Evolutionary conservation across 208 protist species (phyloP), one percentile per base, ranked within the genome.

Genomic region (Trypanosoma caninum): DNA sequence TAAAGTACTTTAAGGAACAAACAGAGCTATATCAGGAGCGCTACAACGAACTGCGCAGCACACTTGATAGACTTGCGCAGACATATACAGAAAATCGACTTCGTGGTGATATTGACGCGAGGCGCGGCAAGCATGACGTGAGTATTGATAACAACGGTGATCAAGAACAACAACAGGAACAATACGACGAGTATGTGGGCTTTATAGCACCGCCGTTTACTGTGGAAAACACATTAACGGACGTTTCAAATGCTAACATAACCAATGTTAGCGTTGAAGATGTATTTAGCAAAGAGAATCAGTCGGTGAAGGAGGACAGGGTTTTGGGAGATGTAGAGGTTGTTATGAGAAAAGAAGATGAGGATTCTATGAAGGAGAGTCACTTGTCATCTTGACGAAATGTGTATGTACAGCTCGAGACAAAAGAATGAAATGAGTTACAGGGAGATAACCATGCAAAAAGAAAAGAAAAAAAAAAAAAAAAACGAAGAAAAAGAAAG

Each of bases 1-100:
- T 92, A 3, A 66, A 59, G n/a, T 85, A 89, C 50, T 94, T 89
- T 57, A 69, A 95, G 16, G 75, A 90, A 45, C 89, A 97, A 53
- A 83, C 82, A 16, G 84, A 94, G 25, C 54, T 79, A 38, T 91
- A 90, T 59, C 76, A 80, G 53, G 71, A 65, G 1, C 68, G 82
- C 3, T 77, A 90, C 60, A 81, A 89, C 34, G 80, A 91, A 41
- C 76, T 94, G 48, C 65, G 74, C 14, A 64, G 68, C 10, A 74
- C 76, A n/a, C 72, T 91, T 7, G 66, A 69, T 7, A 71, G 76
- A 37, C 72, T 91, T 63, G 73, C 76, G 4, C 76, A 74, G 42
- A 61, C 42, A 30, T 92, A 89, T 56, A 53, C 64, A 1, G 55
- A 60, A 25, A 55, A 10, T 14, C 18, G 51, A 44, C 51, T 62